Evolutionary conservation across 805 yeast species (phyloP).

Genomic region (Metschnikowia cerradonensis): DNA sequence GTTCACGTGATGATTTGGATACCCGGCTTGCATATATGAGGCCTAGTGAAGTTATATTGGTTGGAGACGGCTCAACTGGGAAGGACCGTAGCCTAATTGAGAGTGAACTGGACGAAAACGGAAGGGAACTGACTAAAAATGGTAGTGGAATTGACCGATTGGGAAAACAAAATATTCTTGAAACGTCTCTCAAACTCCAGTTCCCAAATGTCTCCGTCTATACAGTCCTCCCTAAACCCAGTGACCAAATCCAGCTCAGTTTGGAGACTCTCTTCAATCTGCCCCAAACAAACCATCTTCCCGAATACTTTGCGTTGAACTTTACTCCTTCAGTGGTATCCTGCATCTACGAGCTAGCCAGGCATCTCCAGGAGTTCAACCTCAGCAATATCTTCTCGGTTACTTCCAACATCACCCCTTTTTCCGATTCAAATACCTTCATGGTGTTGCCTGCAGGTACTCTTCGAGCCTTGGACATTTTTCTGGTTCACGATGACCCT

Average conservation of each 20-base stretch:
- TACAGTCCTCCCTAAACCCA: conserved; percentile 2
- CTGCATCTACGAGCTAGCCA: conserved; percentile 45
- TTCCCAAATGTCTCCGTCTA: conserved; percentile 11
- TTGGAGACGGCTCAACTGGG: conserved; percentile 33
- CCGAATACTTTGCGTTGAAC: conserved; percentile 24
- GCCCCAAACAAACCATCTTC: conserved; percentile 9
- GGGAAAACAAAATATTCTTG: conserved; percentile 16
- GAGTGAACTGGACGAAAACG: no score
- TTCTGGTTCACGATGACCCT: conserved; percentile 56
- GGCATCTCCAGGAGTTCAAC: conserved; percentile 59
- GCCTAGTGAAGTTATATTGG: conserved; percentile 68
- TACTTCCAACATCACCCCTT: conserved; percentile 47
- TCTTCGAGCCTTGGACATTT: conserved; percentile 69
- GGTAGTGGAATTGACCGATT: no score
- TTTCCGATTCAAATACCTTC: conserved; percentile 46
- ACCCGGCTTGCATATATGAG: conserved; percentile 69
- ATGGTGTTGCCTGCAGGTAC: conserved; percentile 63
- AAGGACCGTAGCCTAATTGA: conserved; percentile 12
- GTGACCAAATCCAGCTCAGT: conserved; percentile 8
- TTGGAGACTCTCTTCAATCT: conserved; percentile 24
- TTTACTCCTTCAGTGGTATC: conserved; percentile 22
- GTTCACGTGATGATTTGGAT: conserved; percentile 62
- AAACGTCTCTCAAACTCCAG: conserved; percentile 16
- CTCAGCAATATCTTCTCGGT: conserved; percentile 55
- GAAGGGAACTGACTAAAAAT: no score